A percentile compares a stretch with the other conserved stretches of the same genome.
Conservation (phyloP, 495 filamentous ascomycete species). For the Evansstolkia leycettana region DNA sequence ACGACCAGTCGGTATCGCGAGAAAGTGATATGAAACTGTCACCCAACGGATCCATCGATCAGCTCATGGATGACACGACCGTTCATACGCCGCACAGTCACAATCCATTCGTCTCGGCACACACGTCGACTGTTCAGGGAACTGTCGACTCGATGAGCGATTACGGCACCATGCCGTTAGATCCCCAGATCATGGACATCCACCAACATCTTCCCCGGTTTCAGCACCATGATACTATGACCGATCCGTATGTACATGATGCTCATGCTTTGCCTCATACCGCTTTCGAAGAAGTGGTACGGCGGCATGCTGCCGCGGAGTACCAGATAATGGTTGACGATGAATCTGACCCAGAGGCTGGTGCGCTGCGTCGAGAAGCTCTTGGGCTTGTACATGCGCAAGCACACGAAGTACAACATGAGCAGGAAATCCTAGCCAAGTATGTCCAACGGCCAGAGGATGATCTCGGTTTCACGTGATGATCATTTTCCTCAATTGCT, state of each 20-base stretch:
- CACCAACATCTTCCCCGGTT: slow-evolving; percentile 27
- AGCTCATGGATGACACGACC: slow-evolving; percentile 22
- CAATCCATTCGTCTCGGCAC: slow-evolving; percentile 22
- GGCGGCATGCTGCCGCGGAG: slow-evolving; percentile 26
- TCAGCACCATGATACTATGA: slow-evolving; percentile 25
- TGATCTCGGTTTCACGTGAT: slow-evolving; percentile 28
- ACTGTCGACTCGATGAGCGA: slow-evolving; percentile 25
- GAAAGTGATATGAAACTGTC: slow-evolving; percentile 5
- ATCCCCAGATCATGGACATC: slow-evolving; percentile 34
- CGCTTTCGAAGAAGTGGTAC: slow-evolving; percentile 29
- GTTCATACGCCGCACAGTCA: slow-evolving; percentile 15
- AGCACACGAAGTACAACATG: slow-evolving; percentile 31
- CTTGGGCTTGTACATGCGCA: slow-evolving; percentile 30
- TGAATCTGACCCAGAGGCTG: slow-evolving; percentile 20
- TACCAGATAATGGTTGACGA: slow-evolving; percentile 37
- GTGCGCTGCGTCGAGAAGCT: slow-evolving; percentile 24
- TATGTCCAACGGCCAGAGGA: slow-evolving; percentile 29
- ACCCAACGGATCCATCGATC: slow-evolving; percentile 10
- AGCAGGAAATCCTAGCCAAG: slow-evolving; percentile 28
- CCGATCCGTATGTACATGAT: slow-evolving; percentile 20
- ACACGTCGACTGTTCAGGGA: slow-evolving; percentile 15
- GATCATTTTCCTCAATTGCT: slow-evolving; percentile 1
- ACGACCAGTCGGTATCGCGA: slow-evolving; percentile 8
- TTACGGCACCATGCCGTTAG: slow-evolving; percentile 29
- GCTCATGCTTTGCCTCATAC: slow-evolving; percentile 16